Percentiles rank a stretch among this genome's conserved stretches.
Conservation (phyloP, 768 basidiomycete genomes). For the Tricholoma sp. region DNA sequence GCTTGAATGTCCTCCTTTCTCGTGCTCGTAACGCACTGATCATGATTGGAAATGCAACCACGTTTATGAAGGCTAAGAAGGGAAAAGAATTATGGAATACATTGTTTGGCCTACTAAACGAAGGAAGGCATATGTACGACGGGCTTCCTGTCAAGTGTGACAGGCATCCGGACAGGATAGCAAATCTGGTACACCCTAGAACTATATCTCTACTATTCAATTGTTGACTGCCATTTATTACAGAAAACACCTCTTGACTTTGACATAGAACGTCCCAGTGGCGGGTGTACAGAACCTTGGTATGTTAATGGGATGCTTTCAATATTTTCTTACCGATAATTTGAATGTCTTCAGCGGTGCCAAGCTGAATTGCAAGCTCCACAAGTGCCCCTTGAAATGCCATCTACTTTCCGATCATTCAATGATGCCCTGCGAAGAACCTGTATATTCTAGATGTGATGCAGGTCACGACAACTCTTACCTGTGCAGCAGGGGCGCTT, state of each 20-base stretch:
- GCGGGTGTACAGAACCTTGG: constrained; percentile 61
- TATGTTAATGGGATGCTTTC: constrained; percentile 18
- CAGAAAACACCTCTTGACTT: constrained; percentile 39
- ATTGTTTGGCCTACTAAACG: constrained; percentile 40
- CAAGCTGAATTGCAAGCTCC: constrained; percentile 43
- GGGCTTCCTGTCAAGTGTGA: constrained; percentile 59
- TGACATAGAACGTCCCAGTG: constrained; percentile 47
- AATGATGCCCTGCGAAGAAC: constrained; percentile 42
- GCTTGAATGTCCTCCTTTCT: constrained; percentile 66
- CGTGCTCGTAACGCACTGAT: constrained; percentile 64
- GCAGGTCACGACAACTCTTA: constrained; percentile 38
- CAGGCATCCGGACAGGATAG: constrained; percentile 39
- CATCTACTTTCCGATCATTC: constrained; percentile 53
- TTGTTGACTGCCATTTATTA: constrained; percentile 24
- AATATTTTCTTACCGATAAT: background rate
- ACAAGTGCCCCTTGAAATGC: constrained; percentile 56
- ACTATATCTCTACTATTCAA: background rate
- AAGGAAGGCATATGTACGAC: constrained; percentile 42
- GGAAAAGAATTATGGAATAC: constrained; percentile 47
- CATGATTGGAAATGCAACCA: constrained; percentile 58
- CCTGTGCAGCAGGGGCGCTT: constrained; percentile 37
- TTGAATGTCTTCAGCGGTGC: constrained; percentile 40
- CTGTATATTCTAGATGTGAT: constrained; percentile 33
- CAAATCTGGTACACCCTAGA: background rate
- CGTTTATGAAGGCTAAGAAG: constrained; percentile 47